Percentiles rank a stretch among this genome's conserved stretches.
These are phyloP conservation scores for Petrea volubilis DNA, from an alignment of 257 asterid species.

Conservation along the genomic window DNA sequence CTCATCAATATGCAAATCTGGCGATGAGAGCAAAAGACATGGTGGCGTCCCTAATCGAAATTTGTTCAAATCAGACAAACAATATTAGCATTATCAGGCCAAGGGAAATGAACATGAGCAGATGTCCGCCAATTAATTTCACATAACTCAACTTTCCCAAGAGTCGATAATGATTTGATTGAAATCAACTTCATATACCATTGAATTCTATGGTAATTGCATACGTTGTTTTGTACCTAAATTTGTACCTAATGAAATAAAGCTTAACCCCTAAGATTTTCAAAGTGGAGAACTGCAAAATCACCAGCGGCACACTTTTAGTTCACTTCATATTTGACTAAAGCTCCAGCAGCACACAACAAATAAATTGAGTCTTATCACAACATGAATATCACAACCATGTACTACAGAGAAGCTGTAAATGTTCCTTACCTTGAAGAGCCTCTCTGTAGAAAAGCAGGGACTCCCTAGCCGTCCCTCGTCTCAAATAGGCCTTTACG, in stretches of 20 bases:
- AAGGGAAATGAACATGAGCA: too few relatives aligned
- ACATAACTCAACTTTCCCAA: too few relatives aligned
- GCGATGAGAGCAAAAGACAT: too few relatives aligned
- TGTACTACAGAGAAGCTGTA: constrained; percentile 1
- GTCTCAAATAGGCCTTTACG: constrained; percentile 81
- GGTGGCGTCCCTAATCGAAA: too few relatives aligned
- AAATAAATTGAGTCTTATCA: neutral
- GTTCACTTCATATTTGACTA: neutral
- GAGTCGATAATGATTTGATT: too few relatives aligned
- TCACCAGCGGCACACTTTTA: neutral
- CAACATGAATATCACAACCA: neutral
- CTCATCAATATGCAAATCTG: too few relatives aligned
- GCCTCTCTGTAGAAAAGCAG: constrained; percentile 68
- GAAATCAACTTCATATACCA: neutral
- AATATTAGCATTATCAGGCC: too few relatives aligned
- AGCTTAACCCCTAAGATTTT: neutral
- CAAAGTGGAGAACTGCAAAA: neutral
- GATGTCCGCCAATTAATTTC: too few relatives aligned
- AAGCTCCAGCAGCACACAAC: neutral
- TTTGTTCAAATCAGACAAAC: too few relatives aligned
- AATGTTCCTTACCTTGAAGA: constrained; percentile 67
- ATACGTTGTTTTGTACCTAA: too few relatives aligned
- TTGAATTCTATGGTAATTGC: neutral
- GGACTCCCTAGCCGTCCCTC: constrained; percentile 82
- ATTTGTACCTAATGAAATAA: neutral